Evolutionary conservation across 2,329 filamentous ascomycete genomes (phyloP).

Genomic region (Zymoseptoria tritici): DNA sequence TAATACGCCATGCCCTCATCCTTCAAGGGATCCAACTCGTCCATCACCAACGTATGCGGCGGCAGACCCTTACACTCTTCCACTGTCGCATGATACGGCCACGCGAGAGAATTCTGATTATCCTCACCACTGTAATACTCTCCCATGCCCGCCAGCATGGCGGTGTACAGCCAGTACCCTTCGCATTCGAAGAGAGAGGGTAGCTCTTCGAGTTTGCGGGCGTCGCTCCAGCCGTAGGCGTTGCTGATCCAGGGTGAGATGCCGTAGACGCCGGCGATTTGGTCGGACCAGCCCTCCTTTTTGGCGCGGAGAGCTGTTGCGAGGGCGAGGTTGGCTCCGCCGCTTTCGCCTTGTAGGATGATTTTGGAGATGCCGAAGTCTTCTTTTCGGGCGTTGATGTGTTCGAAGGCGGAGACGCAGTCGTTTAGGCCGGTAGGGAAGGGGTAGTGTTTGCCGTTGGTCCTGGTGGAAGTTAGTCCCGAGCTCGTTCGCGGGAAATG

Average conservation of each 20-base stretch:
- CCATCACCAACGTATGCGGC: constrained; percentile 22
- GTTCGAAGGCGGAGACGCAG: constrained; percentile 21
- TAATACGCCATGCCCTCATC: constrained; percentile 27
- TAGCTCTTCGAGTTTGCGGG: constrained; percentile 18
- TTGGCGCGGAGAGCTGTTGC: constrained; percentile 25
- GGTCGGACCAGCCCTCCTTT: constrained; percentile 22
- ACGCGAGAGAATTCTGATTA: constrained; percentile 22
- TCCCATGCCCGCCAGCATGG: constrained; percentile 13
- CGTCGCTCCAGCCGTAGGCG: constrained; percentile 12
- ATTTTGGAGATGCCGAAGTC: constrained; percentile 23
- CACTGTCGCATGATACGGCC: constrained; percentile 25
- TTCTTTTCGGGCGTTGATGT: constrained; percentile 16
- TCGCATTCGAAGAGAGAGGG: constrained; percentile 24
- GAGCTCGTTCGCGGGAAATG: not conserved
- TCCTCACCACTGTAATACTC: constrained; percentile 20
- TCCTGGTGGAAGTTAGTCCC: not conserved
- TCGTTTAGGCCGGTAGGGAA: constrained; percentile 28
- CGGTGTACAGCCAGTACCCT: constrained; percentile 19
- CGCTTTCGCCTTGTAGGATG: constrained; percentile 26
- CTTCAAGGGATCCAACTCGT: constrained; percentile 27
- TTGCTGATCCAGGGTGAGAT: constrained; percentile 23
- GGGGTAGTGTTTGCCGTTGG: constrained; percentile 17
- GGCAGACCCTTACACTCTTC: constrained; percentile 26
- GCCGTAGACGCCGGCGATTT: constrained; percentile 24
- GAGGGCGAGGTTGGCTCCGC: constrained; percentile 26